phyloP scores from a whole-genome alignment of 129 eudicot species.

The Centaurea solstitialis region DNA sequence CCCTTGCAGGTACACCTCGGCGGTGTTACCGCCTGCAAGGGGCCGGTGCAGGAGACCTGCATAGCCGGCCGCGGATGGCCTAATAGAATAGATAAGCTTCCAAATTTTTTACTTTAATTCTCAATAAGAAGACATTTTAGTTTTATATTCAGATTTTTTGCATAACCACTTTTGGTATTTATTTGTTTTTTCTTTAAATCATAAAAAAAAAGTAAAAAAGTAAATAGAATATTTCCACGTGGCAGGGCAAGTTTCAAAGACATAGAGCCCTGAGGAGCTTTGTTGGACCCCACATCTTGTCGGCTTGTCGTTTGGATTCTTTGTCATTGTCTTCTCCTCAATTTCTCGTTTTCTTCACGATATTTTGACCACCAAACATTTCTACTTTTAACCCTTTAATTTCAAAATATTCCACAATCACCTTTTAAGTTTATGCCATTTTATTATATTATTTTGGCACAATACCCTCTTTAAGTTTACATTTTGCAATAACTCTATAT shows the following conservation, averaged over 20 bases:
- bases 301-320: conserved; percentile 81
- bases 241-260: conserved; percentile 24
- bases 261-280: conserved; percentile 39
- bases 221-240: conserved; percentile 17
- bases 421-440: background rate
- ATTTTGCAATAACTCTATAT: background rate
- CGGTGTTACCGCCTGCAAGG: no score
- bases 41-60: no score
- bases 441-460: no score
- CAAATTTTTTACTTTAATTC: no score
- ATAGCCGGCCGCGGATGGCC: no score
- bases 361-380: conserved; percentile 16
- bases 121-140: no score
- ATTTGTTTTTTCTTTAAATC: background rate
- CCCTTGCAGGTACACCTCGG: no score
- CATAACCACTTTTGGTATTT: background rate
- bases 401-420: conserved; percentile 3
- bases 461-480: background rate
- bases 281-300: conserved; percentile 63
- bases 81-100: no score
- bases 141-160: no score
- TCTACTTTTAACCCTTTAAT: background rate
- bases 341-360: conserved; percentile 14
- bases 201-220: background rate
- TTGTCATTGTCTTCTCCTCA: conserved; percentile 31